Percentiles rank a stretch among this genome's conserved stretches.
Evolutionary conservation across 495 filamentous ascomycete species (phyloP).

Genomic region (Talaromyces borbonicus): DNA sequence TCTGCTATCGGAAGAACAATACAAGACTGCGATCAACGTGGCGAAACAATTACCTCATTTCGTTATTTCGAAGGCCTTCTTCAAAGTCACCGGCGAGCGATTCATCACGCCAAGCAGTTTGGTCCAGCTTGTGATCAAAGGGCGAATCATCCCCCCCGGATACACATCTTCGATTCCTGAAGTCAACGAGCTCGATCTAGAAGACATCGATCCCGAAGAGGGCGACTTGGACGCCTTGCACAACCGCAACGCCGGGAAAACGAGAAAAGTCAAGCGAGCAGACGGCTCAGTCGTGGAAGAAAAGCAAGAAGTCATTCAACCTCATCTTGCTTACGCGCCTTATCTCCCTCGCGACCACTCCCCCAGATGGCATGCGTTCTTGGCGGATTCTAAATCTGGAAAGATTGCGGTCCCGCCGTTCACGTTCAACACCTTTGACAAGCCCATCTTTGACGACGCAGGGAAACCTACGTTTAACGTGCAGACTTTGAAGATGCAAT

Average conservation of each 20-base stretch:
- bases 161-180: conserved; percentile 53
- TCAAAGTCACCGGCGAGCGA: conserved; percentile 94
- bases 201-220: conserved; percentile 88
- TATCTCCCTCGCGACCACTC: conserved; percentile 83
- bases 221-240: conserved; percentile 82
- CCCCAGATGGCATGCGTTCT: conserved; percentile 85
- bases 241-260: conserved; percentile 59
- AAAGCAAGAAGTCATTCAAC: conserved; percentile 53
- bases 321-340: conserved; percentile 78
- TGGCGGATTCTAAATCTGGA: conserved; percentile 84
- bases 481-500: conserved; percentile 95
- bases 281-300: conserved; percentile 41
- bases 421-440: conserved; percentile 81
- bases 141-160: conserved; percentile 86
- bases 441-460: conserved; percentile 61
- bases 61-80: conserved; percentile 87
- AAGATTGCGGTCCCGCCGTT: conserved; percentile 94
- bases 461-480: conserved; percentile 82
- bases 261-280: conserved; percentile 44
- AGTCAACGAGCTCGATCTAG: conserved; percentile 66
- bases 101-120: conserved; percentile 87
- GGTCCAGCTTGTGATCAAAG: conserved; percentile 89
- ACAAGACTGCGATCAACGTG: conserved; percentile 60
- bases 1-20: conserved; percentile 66
- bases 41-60: conserved; percentile 75